phyloP scores from a whole-genome alignment of 2,329 filamentous ascomycete species.

The Cladophialophora chaetospira region DNA sequence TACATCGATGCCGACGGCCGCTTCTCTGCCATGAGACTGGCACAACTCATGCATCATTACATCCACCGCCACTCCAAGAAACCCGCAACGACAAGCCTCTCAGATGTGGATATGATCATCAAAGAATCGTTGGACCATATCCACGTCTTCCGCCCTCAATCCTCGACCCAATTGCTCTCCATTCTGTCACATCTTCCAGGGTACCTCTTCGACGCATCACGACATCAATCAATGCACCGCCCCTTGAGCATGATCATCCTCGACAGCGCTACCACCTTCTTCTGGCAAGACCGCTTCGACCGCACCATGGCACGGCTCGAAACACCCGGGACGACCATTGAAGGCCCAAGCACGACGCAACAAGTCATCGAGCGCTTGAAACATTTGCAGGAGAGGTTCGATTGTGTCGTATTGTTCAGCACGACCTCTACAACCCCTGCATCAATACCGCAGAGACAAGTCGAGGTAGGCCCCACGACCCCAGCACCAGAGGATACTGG shows the following conservation, averaged over 20 bases:
- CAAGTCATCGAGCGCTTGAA: constrained; percentile 35
- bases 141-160: constrained; percentile 60
- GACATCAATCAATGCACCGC: constrained; percentile 46
- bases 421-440: constrained; percentile 28
- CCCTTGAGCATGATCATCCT: constrained; percentile 55
- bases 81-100: not conserved
- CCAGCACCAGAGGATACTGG: constrained; percentile 6
- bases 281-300: constrained; percentile 54
- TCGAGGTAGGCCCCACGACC: not conserved
- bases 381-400: constrained; percentile 41
- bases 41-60: constrained; percentile 36
- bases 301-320: constrained; percentile 46
- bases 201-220: constrained; percentile 51
- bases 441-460: constrained; percentile 12
- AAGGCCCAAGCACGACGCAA: not conserved
- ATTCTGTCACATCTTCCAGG: constrained; percentile 50
- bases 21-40: constrained; percentile 55
- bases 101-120: not conserved
- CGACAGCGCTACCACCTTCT: constrained; percentile 58
- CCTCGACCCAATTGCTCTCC: constrained; percentile 52
- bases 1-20: constrained; percentile 59
- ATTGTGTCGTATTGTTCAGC: constrained; percentile 44
- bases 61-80: constrained; percentile 22
- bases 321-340: constrained; percentile 36
- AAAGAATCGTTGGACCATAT: constrained; percentile 52